Evolutionary conservation across 139 green algal genomes (phyloP).

Genomic region (Picochlorum sp.): DNA sequence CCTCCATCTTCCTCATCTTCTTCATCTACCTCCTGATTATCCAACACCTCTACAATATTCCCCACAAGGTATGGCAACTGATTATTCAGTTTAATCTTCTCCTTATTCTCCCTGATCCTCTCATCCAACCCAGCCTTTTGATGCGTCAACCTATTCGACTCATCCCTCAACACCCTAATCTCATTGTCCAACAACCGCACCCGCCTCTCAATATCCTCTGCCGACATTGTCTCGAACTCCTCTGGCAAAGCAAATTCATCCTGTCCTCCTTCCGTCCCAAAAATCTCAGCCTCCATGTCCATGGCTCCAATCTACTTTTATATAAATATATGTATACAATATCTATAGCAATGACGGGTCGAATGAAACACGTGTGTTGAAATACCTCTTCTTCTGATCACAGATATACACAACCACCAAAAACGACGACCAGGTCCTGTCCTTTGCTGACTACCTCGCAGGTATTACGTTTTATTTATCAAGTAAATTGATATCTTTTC

Average conservation of each 20-base stretch:
- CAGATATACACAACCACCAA: too few relatives aligned
- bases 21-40: slow-evolving; percentile 86
- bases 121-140: slow-evolving; percentile 69
- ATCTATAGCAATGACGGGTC: too few relatives aligned
- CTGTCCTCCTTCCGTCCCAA: slow-evolving; percentile 33
- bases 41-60: slow-evolving; percentile 95
- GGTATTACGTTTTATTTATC: too few relatives aligned
- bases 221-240: slow-evolving; percentile 81
- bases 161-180: slow-evolving; percentile 92
- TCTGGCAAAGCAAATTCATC: slow-evolving; percentile 52
- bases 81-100: slow-evolving; percentile 99
- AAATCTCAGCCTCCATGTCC: slow-evolving; percentile 27
- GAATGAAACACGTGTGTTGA: too few relatives aligned
- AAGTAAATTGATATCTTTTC: too few relatives aligned
- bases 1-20: slow-evolving; percentile 58
- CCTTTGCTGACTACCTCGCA: too few relatives aligned
- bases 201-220: slow-evolving; percentile 72
- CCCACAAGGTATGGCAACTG: slow-evolving; percentile 97
- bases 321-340: too few relatives aligned
- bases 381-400: too few relatives aligned
- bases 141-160: slow-evolving; percentile 74
- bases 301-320: not conserved
- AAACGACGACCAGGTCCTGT: too few relatives aligned
- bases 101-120: slow-evolving; percentile 85
- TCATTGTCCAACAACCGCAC: slow-evolving; percentile 91